Evolutionary conservation across 768 basidiomycete genomes (phyloP).

Genomic region (Leccinum fibrillosum): DNA sequence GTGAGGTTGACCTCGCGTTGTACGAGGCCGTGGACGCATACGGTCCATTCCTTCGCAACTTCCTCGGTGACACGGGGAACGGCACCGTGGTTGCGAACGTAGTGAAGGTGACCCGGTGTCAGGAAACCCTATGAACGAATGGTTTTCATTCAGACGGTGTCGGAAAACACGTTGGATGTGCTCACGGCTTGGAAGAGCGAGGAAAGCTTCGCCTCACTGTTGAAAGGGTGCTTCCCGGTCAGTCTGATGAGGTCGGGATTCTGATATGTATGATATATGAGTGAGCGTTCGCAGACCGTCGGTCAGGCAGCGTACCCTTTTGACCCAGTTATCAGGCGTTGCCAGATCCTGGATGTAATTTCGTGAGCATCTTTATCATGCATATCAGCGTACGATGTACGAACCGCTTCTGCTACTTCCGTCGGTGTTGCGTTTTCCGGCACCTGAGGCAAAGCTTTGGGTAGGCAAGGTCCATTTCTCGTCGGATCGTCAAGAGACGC

Average conservation of each 20-base stretch:
- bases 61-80: slow-evolving; percentile 46
- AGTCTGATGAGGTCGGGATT: slow-evolving; percentile 43
- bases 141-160: neutral
- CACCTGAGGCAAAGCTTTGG: slow-evolving; percentile 20
- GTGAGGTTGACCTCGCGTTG: slow-evolving; percentile 36
- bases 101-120: slow-evolving; percentile 52
- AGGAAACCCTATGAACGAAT: slow-evolving; percentile 42
- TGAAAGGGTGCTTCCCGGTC: slow-evolving; percentile 64
- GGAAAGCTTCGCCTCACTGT: slow-evolving; percentile 47
- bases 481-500: slow-evolving; percentile 15
- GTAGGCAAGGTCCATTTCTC: slow-evolving; percentile 22
- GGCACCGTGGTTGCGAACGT: slow-evolving; percentile 62
- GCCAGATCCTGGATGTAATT: slow-evolving; percentile 25
- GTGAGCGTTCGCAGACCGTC: neutral
- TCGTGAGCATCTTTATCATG: neutral
- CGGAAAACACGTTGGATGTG: neutral
- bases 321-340: slow-evolving; percentile 43
- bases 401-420: slow-evolving; percentile 25
- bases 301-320: slow-evolving; percentile 23
- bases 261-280: slow-evolving; percentile 8
- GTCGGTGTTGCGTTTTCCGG: slow-evolving; percentile 20
- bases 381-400: neutral
- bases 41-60: slow-evolving; percentile 39
- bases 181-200: slow-evolving; percentile 40
- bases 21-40: slow-evolving; percentile 41